A percentile compares a stretch with the other conserved stretches of the same genome.
Evolutionary conservation across 2,329 filamentous ascomycete species (phyloP).

Genomic region (Calonectria ilicicola): DNA sequence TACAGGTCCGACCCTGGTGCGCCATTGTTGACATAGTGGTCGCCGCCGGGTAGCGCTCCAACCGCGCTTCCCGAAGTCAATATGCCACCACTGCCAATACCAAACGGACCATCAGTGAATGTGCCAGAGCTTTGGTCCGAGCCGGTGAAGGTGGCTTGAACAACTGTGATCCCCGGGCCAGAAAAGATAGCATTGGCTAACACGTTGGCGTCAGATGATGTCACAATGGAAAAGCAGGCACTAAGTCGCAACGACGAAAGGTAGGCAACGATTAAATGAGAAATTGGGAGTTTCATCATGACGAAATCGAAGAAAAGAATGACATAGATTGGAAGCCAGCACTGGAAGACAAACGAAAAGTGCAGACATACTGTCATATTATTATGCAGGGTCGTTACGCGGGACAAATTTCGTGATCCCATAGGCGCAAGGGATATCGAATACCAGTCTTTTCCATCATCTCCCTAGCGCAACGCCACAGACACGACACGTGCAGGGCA

Average conservation of each 20-base stretch:
- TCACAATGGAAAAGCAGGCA: slow-evolving; percentile 1
- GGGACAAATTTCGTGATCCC: not conserved
- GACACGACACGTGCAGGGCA: not conserved
- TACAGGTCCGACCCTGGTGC: slow-evolving; percentile 9
- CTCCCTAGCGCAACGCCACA: not conserved
- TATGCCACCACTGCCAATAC: slow-evolving; percentile 20
- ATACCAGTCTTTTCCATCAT: not conserved
- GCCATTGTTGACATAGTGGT: slow-evolving; percentile 22
- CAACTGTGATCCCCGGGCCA: slow-evolving; percentile 7
- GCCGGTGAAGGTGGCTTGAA: slow-evolving; percentile 10
- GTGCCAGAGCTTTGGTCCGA: slow-evolving; percentile 9
- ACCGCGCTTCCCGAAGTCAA: slow-evolving; percentile 23
- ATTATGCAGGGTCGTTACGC: not conserved
- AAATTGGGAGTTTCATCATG: not conserved
- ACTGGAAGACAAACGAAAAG: not conserved
- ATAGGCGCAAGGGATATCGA: not conserved
- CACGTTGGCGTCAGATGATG: not conserved
- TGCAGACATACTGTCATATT: not conserved
- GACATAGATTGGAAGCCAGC: not conserved
- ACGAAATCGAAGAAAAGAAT: not conserved
- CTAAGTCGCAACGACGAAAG: not conserved
- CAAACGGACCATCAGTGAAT: slow-evolving; percentile 23
- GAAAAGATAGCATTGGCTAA: slow-evolving; percentile 24
- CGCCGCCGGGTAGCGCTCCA: slow-evolving; percentile 11
- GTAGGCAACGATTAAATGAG: not conserved